Conservation (phyloP, 495 filamentous ascomycete species). For the Talaromyces thailandensis region DNA sequence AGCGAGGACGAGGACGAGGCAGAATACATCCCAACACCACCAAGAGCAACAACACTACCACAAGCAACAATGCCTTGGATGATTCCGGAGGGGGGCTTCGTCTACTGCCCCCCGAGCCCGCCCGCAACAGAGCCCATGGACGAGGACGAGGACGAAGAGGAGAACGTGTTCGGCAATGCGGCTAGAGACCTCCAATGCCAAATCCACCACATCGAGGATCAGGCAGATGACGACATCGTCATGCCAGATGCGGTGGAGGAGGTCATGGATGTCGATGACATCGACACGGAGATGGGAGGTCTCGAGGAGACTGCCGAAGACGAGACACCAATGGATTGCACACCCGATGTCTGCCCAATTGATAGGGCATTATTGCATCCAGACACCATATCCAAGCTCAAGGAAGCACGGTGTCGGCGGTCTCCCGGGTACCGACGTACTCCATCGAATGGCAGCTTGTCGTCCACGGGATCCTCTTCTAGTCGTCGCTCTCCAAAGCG, state of each 20-base stretch:
- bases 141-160: neutral
- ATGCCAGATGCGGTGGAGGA: neutral
- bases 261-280: neutral
- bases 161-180: neutral
- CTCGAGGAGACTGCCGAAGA: neutral
- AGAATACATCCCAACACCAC: neutral
- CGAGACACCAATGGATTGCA: neutral
- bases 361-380: neutral
- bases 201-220: neutral
- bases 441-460: neutral
- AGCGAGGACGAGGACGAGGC: neutral
- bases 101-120: neutral
- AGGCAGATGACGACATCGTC: neutral
- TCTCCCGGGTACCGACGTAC: neutral
- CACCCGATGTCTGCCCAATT: neutral
- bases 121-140: neutral
- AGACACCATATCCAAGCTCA: neutral
- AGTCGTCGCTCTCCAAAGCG: neutral
- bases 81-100: neutral
- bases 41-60: neutral
- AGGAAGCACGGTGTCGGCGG: neutral
- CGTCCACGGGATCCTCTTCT: neutral
- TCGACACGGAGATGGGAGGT: neutral
- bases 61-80: neutral
- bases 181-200: neutral